phyloP scores from a whole-genome alignment of 306 rosid genomes.

The Malus sylvestris region DNA sequence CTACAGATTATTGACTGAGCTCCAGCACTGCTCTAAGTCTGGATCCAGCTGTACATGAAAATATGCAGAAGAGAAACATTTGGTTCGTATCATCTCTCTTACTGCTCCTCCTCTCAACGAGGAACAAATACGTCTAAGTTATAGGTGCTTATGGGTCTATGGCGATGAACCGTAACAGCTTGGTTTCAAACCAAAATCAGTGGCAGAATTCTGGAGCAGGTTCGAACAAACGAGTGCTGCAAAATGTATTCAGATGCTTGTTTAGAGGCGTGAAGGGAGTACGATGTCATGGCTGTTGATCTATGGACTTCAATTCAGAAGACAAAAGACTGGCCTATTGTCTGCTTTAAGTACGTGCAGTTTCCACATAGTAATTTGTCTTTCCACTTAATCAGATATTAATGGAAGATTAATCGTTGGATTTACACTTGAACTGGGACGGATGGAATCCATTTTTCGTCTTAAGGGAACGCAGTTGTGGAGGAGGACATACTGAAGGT shows the following conservation, averaged over 20 bases:
- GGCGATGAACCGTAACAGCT: too few species aligned
- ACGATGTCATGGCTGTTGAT: conserved; percentile 47
- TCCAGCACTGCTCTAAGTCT: too few species aligned
- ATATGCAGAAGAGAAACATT: neutral
- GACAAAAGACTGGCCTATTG: conserved; percentile 41
- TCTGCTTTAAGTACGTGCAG: conserved; percentile 49
- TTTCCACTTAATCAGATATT: too few species aligned
- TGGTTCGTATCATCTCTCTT: conserved; percentile 48
- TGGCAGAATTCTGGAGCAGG: conserved; percentile 5
- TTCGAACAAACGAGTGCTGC: conserved; percentile 44
- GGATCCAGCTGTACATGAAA: too few species aligned
- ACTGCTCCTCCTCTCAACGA: conserved; percentile 51
- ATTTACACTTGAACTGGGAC: conserved; percentile 15
- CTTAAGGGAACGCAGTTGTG: conserved; percentile 55
- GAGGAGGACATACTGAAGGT: conserved; percentile 48
- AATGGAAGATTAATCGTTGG: neutral
- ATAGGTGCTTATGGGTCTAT: too few species aligned
- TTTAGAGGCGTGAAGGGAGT: conserved; percentile 42
- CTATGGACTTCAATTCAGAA: conserved; percentile 45
- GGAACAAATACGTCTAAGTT: conserved; percentile 21
- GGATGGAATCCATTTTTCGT: conserved; percentile 64
- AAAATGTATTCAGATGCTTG: conserved; percentile 65
- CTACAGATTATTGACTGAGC: too few species aligned
- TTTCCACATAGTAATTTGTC: neutral
- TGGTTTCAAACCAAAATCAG: too few species aligned